These are phyloP conservation scores for Tardiomyces digboiensis DNA, from an alignment of 1,139 yeast species.

Conservation along the genomic window DNA sequence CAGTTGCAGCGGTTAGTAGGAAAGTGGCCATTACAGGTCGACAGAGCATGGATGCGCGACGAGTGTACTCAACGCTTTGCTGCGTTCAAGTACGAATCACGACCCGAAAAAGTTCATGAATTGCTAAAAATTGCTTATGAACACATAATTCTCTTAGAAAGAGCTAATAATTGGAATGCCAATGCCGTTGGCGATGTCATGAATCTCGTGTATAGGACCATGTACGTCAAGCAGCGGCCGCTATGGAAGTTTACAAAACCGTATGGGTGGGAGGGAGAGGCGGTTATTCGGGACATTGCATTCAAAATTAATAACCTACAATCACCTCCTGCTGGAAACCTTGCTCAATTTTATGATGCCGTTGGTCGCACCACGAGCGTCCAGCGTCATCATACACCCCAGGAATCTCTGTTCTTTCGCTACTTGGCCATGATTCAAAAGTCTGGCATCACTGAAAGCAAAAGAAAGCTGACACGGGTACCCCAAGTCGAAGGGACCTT, in stretches of 20 bases:
- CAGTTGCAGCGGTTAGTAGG: constrained; percentile 9
- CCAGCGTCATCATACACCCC: neutral
- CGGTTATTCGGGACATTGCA: constrained; percentile 6
- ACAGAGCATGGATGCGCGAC: constrained; percentile 11
- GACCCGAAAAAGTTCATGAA: constrained; percentile 7
- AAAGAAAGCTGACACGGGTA: constrained; percentile 12
- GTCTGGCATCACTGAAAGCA: constrained; percentile 8
- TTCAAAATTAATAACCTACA: constrained; percentile 6
- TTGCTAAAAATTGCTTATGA: constrained; percentile 9
- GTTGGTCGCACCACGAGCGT: neutral
- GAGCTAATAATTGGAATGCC: constrained; percentile 6
- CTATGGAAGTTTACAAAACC: constrained; percentile 1
- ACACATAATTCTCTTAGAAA: constrained; percentile 5
- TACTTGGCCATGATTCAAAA: constrained; percentile 6
- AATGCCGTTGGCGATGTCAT: constrained; percentile 8
- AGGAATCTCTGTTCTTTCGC: constrained; percentile 1
- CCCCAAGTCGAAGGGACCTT: constrained; percentile 12
- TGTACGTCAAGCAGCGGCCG: constrained; percentile 13
- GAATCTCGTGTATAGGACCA: constrained; percentile 8
- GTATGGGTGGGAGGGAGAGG: neutral
- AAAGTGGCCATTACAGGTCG: constrained; percentile 14
- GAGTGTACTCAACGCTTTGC: constrained; percentile 12
- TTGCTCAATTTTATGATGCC: neutral
- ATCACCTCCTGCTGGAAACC: constrained; percentile 13
- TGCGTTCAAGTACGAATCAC: constrained; percentile 13